Percentiles rank a stretch among this genome's conserved stretches.
phyloP scores from a whole-genome alignment of 345 rosid species.

The Eucalyptus pumila region DNA sequence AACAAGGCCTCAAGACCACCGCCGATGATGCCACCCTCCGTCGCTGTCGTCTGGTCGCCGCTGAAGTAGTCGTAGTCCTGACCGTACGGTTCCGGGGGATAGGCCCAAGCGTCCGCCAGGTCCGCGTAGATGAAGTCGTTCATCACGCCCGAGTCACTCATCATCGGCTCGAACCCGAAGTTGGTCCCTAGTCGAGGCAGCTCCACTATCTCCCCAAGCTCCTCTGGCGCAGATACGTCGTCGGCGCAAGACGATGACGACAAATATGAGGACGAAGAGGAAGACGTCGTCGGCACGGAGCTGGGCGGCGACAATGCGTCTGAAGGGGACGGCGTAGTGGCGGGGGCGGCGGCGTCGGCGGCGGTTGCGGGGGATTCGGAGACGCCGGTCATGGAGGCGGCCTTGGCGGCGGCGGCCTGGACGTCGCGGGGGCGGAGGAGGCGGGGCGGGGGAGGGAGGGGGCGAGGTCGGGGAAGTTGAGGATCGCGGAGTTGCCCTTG shows the following conservation, averaged over 20 bases:
- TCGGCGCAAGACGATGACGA: neutral
- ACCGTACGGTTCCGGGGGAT: neutral
- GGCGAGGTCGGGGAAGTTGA: conserved; percentile 81
- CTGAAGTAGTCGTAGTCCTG: neutral
- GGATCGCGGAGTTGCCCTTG: conserved; percentile 73
- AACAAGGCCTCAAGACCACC: conserved; percentile 20
- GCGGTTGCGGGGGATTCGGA: neutral
- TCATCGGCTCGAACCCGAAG: conserved; percentile 2
- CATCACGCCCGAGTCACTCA: conserved; percentile 18
- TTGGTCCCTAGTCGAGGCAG: conserved; percentile 57
- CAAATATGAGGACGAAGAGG: neutral
- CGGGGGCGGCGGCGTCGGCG: neutral
- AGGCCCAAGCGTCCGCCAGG: conserved; percentile 25
- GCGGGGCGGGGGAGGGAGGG: conserved; percentile 65
- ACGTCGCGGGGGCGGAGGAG: conserved; percentile 66
- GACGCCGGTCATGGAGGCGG: conserved; percentile 58
- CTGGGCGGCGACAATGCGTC: neutral
- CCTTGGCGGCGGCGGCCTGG: conserved; percentile 81
- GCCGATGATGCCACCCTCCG: conserved; percentile 4
- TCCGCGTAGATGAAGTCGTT: conserved; percentile 55
- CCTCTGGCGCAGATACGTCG: conserved; percentile 22
- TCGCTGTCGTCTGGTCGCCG: conserved; percentile 18
- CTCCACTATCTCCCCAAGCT: conserved; percentile 78
- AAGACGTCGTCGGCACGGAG: neutral
- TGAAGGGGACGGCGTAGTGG: neutral